A percentile compares a stretch with the other conserved stretches of the same genome.
Evolutionary conservation across 371 early-diverging fungal species (phyloP).

Genomic region (Haplosporangium sp.): DNA sequence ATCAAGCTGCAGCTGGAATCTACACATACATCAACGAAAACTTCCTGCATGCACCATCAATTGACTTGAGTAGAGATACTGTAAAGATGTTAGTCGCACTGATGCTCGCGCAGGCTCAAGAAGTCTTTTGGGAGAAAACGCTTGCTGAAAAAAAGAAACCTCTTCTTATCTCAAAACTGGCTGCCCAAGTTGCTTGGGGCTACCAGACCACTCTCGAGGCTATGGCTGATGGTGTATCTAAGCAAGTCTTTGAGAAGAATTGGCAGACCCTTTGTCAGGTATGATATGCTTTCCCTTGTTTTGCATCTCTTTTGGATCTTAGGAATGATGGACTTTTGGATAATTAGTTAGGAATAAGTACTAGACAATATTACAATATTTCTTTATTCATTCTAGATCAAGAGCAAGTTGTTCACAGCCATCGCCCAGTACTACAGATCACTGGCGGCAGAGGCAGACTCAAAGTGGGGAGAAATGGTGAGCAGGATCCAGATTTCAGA

Average conservation of each 20-base stretch:
- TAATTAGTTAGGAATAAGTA: neutral
- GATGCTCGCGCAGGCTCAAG: conserved; percentile 96
- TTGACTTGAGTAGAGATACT: conserved; percentile 90
- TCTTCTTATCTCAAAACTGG: conserved; percentile 88
- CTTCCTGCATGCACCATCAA: conserved; percentile 95
- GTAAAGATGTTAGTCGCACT: conserved; percentile 85
- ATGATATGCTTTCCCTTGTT: neutral
- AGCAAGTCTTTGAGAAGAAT: conserved; percentile 72
- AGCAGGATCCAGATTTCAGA: conserved; percentile 85
- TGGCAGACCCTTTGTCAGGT: conserved; percentile 77
- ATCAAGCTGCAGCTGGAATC: conserved; percentile 93
- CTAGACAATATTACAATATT: no score
- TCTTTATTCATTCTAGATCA: conserved; percentile 61
- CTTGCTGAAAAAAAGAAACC: conserved; percentile 88
- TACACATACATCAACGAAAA: conserved; percentile 96
- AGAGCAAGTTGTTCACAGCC: conserved; percentile 88
- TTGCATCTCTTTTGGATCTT: neutral
- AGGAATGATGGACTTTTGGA: neutral
- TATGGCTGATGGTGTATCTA: conserved; percentile 69
- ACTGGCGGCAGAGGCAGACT: conserved; percentile 78
- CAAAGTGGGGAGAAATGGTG: conserved; percentile 89
- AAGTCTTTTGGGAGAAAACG: conserved; percentile 90
- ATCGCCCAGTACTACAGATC: conserved; percentile 87
- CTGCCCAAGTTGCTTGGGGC: conserved; percentile 84
- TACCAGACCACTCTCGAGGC: conserved; percentile 80